Conservation (phyloP, 2,329 filamentous ascomycete genomes). For the Chrysosphaeria jannelii region DNA sequence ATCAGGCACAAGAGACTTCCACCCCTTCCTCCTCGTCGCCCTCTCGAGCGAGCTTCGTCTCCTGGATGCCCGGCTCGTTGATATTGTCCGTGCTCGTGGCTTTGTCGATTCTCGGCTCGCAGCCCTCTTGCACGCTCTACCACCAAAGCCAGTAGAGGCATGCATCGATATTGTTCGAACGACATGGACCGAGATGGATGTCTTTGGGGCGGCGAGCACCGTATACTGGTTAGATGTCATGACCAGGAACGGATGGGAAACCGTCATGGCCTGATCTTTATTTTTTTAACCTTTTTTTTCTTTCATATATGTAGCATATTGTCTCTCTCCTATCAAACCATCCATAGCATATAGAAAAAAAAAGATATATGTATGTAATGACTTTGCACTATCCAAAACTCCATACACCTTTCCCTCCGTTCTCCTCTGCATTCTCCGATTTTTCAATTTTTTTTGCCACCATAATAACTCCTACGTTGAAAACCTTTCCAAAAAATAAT, state of each 20-base stretch:
- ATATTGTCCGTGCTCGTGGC: conserved; percentile 15
- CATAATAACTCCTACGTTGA: too few species aligned
- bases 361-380: too few species aligned
- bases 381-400: too few species aligned
- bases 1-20: conserved; percentile 20
- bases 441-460: too few species aligned
- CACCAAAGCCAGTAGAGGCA: conserved; percentile 18
- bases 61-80: conserved; percentile 9
- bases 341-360: too few species aligned
- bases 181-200: conserved; percentile 19
- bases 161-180: conserved; percentile 19
- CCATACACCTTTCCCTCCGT: too few species aligned
- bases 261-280: conserved; percentile 6
- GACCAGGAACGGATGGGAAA: conserved; percentile 24
- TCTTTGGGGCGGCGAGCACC: conserved; percentile 4
- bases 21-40: conserved; percentile 20
- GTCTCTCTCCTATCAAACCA: too few species aligned
- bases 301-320: too few species aligned
- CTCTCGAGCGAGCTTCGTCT: conserved; percentile 18
- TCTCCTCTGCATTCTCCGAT: too few species aligned
- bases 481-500: too few species aligned
- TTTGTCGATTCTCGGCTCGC: conserved; percentile 18
- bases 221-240: conserved; percentile 25
- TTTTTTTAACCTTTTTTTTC: too few species aligned
- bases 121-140: conserved; percentile 13